These are phyloP conservation scores for Acanthamoeba royreba DNA, from an alignment of 208 protist genomes.

Conservation along the genomic window DNA sequence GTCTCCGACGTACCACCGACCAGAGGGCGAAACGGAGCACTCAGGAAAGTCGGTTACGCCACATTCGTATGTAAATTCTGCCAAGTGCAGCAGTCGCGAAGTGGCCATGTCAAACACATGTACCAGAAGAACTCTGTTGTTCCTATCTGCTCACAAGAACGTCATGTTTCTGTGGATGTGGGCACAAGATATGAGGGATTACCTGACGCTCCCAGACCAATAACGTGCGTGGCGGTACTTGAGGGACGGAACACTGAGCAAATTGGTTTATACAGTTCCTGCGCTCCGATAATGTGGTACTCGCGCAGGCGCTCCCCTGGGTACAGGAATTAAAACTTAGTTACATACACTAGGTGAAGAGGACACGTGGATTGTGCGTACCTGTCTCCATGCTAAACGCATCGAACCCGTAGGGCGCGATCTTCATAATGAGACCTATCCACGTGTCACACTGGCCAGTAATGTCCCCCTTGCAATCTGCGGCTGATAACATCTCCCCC, in stretches of 20 bases:
- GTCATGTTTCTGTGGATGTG: neutral
- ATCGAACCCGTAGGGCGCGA: neutral
- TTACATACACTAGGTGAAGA: neutral
- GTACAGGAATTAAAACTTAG: neutral
- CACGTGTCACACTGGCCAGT: neutral
- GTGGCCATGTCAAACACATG: neutral
- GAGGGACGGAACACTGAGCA: neutral
- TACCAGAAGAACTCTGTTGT: neutral
- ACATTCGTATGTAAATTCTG: neutral
- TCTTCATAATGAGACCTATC: neutral
- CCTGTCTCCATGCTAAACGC: neutral
- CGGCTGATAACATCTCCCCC: neutral
- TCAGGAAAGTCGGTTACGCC: neutral
- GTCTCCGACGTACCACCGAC: neutral
- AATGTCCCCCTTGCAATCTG: neutral
- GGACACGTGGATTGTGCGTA: neutral
- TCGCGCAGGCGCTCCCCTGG: neutral
- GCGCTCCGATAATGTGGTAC: neutral
- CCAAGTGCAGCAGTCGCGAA: neutral
- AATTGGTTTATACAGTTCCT: neutral
- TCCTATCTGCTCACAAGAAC: neutral
- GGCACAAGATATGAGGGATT: too few relatives aligned
- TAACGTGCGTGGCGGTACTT: neutral
- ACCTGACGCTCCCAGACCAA: neutral
- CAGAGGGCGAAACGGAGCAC: neutral